Base-by-base conservation (phyloP, 129 eudicot species). In the Flaveria ramosissima region DNA sequence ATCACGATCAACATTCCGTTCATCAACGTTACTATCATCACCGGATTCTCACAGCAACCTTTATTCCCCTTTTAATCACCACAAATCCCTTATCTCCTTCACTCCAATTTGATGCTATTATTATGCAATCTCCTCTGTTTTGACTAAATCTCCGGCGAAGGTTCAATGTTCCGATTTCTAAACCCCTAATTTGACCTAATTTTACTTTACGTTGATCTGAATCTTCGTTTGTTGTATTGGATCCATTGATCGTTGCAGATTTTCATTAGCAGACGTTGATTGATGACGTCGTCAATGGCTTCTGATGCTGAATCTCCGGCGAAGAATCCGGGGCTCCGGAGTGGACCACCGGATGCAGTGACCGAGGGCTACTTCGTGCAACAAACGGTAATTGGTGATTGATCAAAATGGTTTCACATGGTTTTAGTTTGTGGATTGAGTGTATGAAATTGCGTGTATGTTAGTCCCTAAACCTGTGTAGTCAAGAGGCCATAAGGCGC, bases 311-410 rank as follows among this genome's bases (percentile, higher is more conserved):
- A 61, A 61, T 24, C 67, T 17, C 17, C 67, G 42, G n/a, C 0
- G 17, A 61, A 13, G 9, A 61, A 61, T 61, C 67, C 21, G 15
- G 68, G 68, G 32, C 68, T 62, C 12, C 68, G 68, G 5, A 6
- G 10, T 0, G 45, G 7, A 3, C 12, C 21, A 14, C 12, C 45
- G 15, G 68, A 62, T 56, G 11, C 1, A 27, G 45, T 14, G 32
- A 62, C 68, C 9, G 16, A 62, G 21, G 43, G 6, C 11, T 62
- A 62, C 45, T 27, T 30, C 45, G 43, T 62, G 68, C 68, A 62
- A 62, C 68, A 62, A 62, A 62, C 68, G 45, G 68, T 62, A 62
- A 10, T 27, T 61, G 45, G 45, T 30, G 27, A 10, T 27, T 61
- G 27, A 57, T 61, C 41, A 12, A 57, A 57, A 57, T 57, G 64